Percentiles rank a stretch among this genome's conserved stretches.
Conservation (phyloP, 106 monocot genomes). For the Acorus calamus region DNA sequence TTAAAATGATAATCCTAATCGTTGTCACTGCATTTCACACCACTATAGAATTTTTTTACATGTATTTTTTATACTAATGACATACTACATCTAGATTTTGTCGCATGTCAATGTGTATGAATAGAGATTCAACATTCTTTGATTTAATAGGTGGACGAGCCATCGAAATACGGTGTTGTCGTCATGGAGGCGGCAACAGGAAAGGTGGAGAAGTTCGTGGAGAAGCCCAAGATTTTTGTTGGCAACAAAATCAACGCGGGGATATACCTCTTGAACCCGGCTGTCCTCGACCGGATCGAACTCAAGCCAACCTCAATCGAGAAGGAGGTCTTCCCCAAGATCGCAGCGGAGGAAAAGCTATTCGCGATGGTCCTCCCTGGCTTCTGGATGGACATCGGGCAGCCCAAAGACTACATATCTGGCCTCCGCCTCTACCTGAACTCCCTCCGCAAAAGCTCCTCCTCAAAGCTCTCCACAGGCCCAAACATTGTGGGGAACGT, state of each 20-base stretch:
- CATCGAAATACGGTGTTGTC: slow-evolving; percentile 41
- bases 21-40: not conserved
- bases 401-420: slow-evolving; percentile 56
- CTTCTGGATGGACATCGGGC: slow-evolving; percentile 73
- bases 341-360: slow-evolving; percentile 39
- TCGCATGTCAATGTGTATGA: too few species aligned
- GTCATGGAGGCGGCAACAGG: slow-evolving; percentile 38
- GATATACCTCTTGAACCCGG: slow-evolving; percentile 45
- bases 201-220: slow-evolving; percentile 25
- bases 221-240: slow-evolving; percentile 19
- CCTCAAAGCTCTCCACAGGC: slow-evolving; percentile 30
- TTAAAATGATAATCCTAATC: not conserved
- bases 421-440: slow-evolving; percentile 51
- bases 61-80: not conserved
- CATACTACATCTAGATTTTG: too few species aligned
- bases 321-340: slow-evolving; percentile 66
- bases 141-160: slow-evolving; percentile 25
- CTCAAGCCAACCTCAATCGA: slow-evolving; percentile 61
- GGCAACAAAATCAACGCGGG: slow-evolving; percentile 44
- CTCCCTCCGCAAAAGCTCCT: slow-evolving; percentile 34
- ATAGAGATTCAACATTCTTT: not conserved
- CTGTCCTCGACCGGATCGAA: slow-evolving; percentile 41
- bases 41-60: not conserved
- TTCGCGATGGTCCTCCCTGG: slow-evolving; percentile 60
- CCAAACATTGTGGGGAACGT: slow-evolving; percentile 58